These are phyloP conservation scores for Mollisia scopiformis DNA, from an alignment of 2,329 filamentous ascomycete species.

Conservation along the genomic window DNA sequence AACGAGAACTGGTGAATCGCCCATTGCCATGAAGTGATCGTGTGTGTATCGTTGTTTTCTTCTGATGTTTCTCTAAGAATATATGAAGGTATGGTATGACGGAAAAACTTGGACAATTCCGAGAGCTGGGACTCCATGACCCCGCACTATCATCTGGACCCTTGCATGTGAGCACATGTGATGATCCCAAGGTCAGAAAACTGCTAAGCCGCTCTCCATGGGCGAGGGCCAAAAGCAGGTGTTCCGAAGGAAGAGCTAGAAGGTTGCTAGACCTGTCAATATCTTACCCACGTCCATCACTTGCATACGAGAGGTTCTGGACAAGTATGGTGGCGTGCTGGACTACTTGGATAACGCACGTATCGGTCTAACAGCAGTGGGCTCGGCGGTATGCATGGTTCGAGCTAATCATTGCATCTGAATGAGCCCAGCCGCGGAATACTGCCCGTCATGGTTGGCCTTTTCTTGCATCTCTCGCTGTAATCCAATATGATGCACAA, in stretches of 20 bases:
- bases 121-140: slow-evolving; percentile 2
- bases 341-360: background rate
- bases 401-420: background rate
- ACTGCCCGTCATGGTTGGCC: background rate
- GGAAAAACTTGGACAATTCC: slow-evolving; percentile 8
- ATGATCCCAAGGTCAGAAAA: slow-evolving; percentile 1
- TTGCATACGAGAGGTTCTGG: background rate
- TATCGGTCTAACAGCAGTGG: background rate
- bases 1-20: slow-evolving; percentile 17
- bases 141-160: slow-evolving; percentile 8
- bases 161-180: slow-evolving; percentile 10
- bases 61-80: background rate
- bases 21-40: slow-evolving; percentile 1
- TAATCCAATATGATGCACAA: background rate
- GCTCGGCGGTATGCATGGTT: slow-evolving; percentile 4
- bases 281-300: background rate
- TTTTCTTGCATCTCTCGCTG: background rate
- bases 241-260: background rate
- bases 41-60: background rate
- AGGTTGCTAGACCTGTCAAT: background rate
- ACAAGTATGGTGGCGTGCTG: slow-evolving; percentile 1
- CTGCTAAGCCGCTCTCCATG: background rate
- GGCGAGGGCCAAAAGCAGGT: background rate
- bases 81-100: background rate
- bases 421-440: slow-evolving; percentile 4